Base-by-base conservation (phyloP, 441 rosid genomes). In the Jatropha podagrica region DNA sequence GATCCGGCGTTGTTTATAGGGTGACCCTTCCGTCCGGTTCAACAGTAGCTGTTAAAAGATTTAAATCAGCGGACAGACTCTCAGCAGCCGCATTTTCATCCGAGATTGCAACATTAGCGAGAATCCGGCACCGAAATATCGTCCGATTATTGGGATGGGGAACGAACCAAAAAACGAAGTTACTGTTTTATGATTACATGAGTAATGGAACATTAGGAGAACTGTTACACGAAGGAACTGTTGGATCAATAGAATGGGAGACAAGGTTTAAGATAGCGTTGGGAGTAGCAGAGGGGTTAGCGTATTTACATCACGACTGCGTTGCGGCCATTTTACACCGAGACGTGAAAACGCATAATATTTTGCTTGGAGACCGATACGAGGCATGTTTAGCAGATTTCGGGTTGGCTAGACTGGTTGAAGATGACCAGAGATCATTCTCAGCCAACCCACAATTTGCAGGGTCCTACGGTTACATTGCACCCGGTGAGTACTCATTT, bases 391-490 rank as follows among this genome's bases (percentile, higher is more conserved):
- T 95, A 78, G 97, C 97, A 1, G 98, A 95, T 83, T 95, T 95
- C 69, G 98, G 98, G 66, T 86, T 95, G 20, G 96, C 98, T 0
- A 75, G 91, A 77, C 78, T 89, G 73, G 89, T 91, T 4, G 90
- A 91, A 66, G 90, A 87, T 3, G 86, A 86, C 26, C 82, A 78
- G 11, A 76, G 81, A 18, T 84, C 84, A 8, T 83, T 90, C 56
- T 83, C 86, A 0, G 85, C 81, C 2, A 85, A 77, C 75, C 96
- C 92, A 0, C 91, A 91, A 54, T 85, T 91, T 20, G 98, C 93
- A 0, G 97, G 98, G 38, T 95, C 98, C 52, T 91, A 89, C 32
- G 98, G 98, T 51, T 95, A 95, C 92, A 91, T 95, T 41, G 98
- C 98, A 11, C 98, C 98, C 0, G 98, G 98, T 87, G 77, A 78